Evolutionary conservation across 2,329 filamentous ascomycete species (phyloP), one percentile per base, ranked within the genome.

Genomic region (Rhynchosporium agropyri): DNA sequence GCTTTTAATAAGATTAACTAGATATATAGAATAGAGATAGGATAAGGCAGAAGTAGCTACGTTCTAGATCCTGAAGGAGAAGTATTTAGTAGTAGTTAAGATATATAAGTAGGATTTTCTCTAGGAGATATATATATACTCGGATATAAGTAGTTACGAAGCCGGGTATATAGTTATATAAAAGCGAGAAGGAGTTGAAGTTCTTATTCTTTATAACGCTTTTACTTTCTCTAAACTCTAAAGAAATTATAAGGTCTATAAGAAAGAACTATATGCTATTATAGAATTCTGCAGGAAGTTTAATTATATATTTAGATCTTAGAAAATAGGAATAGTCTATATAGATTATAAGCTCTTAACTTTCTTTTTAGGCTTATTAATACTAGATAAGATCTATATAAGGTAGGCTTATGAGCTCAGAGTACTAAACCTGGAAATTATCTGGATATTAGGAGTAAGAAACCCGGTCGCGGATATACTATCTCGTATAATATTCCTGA

Each of bases 1-100:
- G 4, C 42, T 54, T 58, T 33, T 62, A 15, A 45, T 29, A 5
- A 15, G 51, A 29, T 20, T 62, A 3, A 58, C 53, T 15, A 31
- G 60, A 28, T 36, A 50, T 13, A 31, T 58, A n/a, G 10, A 48
- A 2, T 62, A 45, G 53, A 50, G 55, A 53, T 62, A 31, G 53
- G 42, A 31, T 12, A 9, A 8, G 1, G 12, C 29, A 12, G 60
- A 62, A 29, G 26, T 13, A 9, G 9, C 38, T 4, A 36, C 31
- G 2, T 53, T 53, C 26, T 9, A 12, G 15, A 28, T 53, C 2
- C 50, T 53, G 2, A 3, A 38, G 9, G 26, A 53, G 7, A 3
- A 26, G 3, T 53, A 9, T 31, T 33, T 13, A 5, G 7, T 3
- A 3, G 50, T 38, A 3, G 31, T 53, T 8, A 31, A 53, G 15